Evolutionary conservation across 202 grass and related monocot genomes (phyloP), one percentile per base, ranked within the genome.

Genomic region (Setaria viridis): DNA sequence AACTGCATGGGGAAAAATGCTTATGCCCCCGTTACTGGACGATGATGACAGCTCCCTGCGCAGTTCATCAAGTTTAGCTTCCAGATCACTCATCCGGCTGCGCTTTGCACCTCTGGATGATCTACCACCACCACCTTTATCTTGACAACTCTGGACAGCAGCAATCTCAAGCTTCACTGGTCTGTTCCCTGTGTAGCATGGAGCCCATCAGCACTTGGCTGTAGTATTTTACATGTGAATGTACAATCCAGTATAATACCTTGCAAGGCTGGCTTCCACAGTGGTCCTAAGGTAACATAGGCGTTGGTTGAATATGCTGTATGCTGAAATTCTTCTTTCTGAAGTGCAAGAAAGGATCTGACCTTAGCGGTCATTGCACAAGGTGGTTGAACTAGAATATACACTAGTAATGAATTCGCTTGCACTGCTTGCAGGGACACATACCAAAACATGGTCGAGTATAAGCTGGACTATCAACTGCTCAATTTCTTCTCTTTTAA

Each of bases 261-360:
- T 89, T 95, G 75, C 43, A 86, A 46, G 82, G 87, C 86, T 84
- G 54, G 76, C 86, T 92, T 94, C 83, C 80, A 95, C 69, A 94
- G 76, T 79, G 89, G 84, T 84, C 95, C 95, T 62, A 98, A 84
- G 33, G 90, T 77, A 81, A 98, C 82, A 78, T 98, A 94, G 6
- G 95, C 91, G 66, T 98, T 98, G 49, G 95, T 98, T n/a, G 95
- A 70, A 95, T 98, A 98, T 14, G 95, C 86, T 56, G 95, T 98
- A 80, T 95, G 93, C 80, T 98, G 95, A 92, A 95, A 98, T 91
- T 98, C 95, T 80, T 98, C 95, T 92, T 98, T 98, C 95, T 95
- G 62, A 14, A 71, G 46, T 48, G 41, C 60, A 32, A 72, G 80
- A 78, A 77, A 73, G 77, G 46, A 49, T 47, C 46, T 20, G 21